Base-by-base conservation (phyloP, 2,329 filamentous ascomycete species). In the Trichoderma oligosporum region DNA sequence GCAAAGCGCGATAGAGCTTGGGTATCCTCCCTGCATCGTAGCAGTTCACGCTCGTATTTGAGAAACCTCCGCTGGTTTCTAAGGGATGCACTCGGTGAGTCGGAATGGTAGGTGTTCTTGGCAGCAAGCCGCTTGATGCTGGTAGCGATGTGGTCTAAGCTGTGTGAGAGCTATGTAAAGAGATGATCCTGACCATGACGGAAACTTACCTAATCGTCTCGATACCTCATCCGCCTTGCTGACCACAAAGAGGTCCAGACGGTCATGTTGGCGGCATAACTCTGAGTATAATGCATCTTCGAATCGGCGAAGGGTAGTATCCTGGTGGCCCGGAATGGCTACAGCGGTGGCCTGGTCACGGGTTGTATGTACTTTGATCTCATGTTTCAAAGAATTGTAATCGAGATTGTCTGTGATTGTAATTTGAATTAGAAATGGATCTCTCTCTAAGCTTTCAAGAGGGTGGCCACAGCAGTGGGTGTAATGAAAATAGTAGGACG, bases 341-440 rank as follows among this genome's bases (percentile, higher is more conserved):
- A 91, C 83, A 44, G 87, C 86, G 25, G 77, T 78, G 47, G 85
- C 86, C 65, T 88, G 83, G 70, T 86, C 83, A 42, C 81, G 82
- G 11, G 85, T 87, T 1, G 90, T 95, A 68, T 91, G 83, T 60
- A 82, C 82, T 71, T 93, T 94, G 77, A 95, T 93, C 66, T 89
- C 80, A 70, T 89, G 82, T 73, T 95, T 95, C 62, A 95, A 81
- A 47, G 88, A 88, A 70, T 93, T 90, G 78, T 95, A 95, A 71
- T 94, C 90, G 72, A 95, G 84, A 72, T 95, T 94, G 70, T 92
- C 87, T 90, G 25, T 25, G 25, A 18, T 56, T n/a, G 41, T n/a
- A 9, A 27, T 29, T 11, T n/a, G 18, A 41, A 18, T 31, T 24
- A 46, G 52, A 20, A 14, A 18, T 39, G 2, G 14, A 11, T 52